phyloP scores from a whole-genome alignment of 208 protist species.

The Acanthamoeba castellanii region DNA sequence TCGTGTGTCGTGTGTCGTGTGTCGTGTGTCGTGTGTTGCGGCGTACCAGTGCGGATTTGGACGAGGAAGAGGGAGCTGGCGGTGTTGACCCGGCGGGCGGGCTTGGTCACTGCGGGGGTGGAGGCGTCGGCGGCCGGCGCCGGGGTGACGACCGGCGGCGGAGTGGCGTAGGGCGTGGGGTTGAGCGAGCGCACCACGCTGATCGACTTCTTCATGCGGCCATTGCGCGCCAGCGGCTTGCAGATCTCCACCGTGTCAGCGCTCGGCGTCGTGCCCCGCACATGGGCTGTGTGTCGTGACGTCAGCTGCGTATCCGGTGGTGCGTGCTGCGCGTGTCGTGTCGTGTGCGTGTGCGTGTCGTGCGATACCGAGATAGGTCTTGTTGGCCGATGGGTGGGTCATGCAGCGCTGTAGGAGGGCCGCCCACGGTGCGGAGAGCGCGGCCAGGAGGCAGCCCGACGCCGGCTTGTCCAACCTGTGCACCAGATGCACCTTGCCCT shows the following conservation, averaged over 20 bases:
- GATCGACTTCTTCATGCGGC: background rate
- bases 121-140: background rate
- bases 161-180: background rate
- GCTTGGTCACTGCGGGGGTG: background rate
- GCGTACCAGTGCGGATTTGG: conserved; percentile 12
- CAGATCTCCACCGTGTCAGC: conserved; percentile 3
- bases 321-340: background rate
- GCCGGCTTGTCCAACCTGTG: conserved; percentile 20
- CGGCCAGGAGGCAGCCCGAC: conserved; percentile 12
- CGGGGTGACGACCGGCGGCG: background rate
- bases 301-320: background rate
- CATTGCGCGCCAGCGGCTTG: background rate
- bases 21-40: background rate
- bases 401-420: conserved; percentile 21
- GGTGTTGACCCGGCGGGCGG: background rate
- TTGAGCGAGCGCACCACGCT: conserved; percentile 11
- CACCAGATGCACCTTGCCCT: conserved; percentile 30
- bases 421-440: conserved; percentile 13
- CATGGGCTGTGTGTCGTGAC: background rate
- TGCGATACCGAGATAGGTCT: conserved; percentile 44
- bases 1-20: background rate
- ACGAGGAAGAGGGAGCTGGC: conserved; percentile 28
- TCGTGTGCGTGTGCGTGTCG: background rate
- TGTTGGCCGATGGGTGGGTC: conserved; percentile 11
- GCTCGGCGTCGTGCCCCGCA: conserved; percentile 12